Conservation (phyloP, 352 stramenopile genomes). For the Globisporangium uncinulatum region DNA sequence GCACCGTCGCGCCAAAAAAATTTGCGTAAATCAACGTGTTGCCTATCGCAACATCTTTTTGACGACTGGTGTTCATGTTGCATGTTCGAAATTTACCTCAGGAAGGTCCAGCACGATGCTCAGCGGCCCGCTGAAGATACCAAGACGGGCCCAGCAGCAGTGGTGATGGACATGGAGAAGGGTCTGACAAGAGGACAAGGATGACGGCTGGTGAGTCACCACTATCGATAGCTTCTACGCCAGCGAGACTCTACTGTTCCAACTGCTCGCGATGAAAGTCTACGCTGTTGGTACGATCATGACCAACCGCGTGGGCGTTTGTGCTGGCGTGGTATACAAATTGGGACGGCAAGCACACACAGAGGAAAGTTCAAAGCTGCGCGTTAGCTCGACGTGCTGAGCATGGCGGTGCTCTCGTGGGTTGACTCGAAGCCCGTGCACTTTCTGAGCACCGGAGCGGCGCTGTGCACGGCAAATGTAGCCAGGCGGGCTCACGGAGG, state of each 20-base stretch:
- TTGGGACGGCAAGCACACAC: background rate
- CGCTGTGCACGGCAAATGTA: background rate
- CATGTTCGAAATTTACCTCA: conserved; percentile 1
- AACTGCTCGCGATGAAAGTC: background rate
- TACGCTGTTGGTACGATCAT: conserved; percentile 3
- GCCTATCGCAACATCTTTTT: background rate
- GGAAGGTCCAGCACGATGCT: background rate
- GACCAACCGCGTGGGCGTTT: conserved; percentile 1
- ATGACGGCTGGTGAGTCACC: background rate
- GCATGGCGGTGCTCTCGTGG: background rate
- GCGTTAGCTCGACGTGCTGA: background rate
- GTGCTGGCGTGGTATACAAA: conserved; percentile 1
- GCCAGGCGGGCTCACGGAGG: background rate
- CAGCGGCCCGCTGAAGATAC: background rate
- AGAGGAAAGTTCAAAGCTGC: too few species aligned
- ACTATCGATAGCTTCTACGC: conserved; percentile 4
- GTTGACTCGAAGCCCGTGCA: background rate
- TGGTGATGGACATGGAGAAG: too few species aligned
- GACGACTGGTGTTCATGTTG: background rate
- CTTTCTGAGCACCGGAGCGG: background rate
- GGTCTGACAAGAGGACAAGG: background rate
- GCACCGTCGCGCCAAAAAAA: background rate
- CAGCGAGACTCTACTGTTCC: background rate
- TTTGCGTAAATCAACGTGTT: background rate
- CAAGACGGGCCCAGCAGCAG: too few species aligned